Base-by-base conservation (phyloP, 805 yeast species). In the Lipomyces yamadae region DNA sequence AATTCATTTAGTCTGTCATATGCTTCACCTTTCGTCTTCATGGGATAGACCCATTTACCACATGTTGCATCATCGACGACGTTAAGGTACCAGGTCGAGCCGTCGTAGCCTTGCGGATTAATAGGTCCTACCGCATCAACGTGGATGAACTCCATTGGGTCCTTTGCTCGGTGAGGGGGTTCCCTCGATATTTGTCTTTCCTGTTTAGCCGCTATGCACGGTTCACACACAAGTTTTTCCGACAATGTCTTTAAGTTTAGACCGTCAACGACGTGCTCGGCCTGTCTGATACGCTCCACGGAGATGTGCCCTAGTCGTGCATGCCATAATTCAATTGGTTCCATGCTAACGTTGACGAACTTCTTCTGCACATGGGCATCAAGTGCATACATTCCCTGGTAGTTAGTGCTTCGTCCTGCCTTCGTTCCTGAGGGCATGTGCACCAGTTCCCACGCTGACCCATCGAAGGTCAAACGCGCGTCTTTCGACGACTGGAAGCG, bases 11-110 rank as follows among this genome's bases (percentile, higher is more conserved):
- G 54, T 30, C 54, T 6, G 33, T 50, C 54, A 15, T 3, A 50
- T 6, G 54, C 54, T 50, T 50, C 54, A 4, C 54, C 54, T 6
- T 50, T 50, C 2, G 54, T 2, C 54, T 50, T 50, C 33, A 50
- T 18, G 15, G 54, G 54, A 32, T 50, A 50, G 54, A 50, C 32
- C 54, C 54, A 50, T 50, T 50, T 50, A 32, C 32, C 54, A 11
- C 54, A 50, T 10, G 54, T 50, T 50, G 54, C 54, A 50, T 50
- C 54, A 50, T 50, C 54, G 32, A 50, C 54, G 54, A 50, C 54
- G 24, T 32, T 50, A 11, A 50, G 54, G 54, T 50, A 50, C 33
- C 54, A 50, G 33, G 32, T 50, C 8, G 54, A 18, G 13, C 54
- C 54, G 24, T 50, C 54, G 24, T 50, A 50, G 18, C 32, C 54